Conservation (phyloP, 2,329 filamentous ascomycete species). For the Colletotrichum australisinense region DNA sequence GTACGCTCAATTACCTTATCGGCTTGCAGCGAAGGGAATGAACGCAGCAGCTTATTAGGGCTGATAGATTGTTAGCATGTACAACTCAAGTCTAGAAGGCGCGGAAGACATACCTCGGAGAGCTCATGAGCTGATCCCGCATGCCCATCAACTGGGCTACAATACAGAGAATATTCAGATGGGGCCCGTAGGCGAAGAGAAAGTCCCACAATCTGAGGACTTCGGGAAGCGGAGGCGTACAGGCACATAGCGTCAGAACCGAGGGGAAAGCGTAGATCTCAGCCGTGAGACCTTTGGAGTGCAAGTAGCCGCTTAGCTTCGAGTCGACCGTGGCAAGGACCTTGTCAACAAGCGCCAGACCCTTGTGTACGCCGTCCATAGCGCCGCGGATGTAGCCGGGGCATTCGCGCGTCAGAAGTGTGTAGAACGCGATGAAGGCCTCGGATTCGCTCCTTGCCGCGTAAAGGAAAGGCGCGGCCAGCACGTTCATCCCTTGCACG, state of each 20-base stretch:
- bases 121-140: conserved; percentile 84
- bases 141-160: conserved; percentile 94
- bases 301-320: conserved; percentile 85
- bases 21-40: conserved; percentile 85
- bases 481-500: conserved; percentile 98
- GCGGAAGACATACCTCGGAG: conserved; percentile 73
- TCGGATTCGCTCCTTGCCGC: conserved; percentile 94
- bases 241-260: conserved; percentile 93
- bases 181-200: conserved; percentile 92
- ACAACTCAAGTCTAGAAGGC: neutral
- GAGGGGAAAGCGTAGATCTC: conserved; percentile 97
- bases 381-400: conserved; percentile 94
- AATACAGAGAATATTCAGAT: conserved; percentile 95
- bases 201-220: conserved; percentile 97
- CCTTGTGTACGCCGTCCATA: conserved; percentile 97
- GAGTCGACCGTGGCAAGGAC: conserved; percentile 92
- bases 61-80: conserved; percentile 58
- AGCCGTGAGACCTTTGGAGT: conserved; percentile 87
- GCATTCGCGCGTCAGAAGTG: conserved; percentile 86
- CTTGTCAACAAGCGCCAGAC: conserved; percentile 90
- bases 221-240: conserved; percentile 93
- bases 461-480: conserved; percentile 95
- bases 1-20: conserved; percentile 87
- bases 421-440: conserved; percentile 91
- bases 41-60: conserved; percentile 91